Conservation (phyloP, 2,329 filamentous ascomycete genomes). For the Talaromyces amestolkiae region DNA sequence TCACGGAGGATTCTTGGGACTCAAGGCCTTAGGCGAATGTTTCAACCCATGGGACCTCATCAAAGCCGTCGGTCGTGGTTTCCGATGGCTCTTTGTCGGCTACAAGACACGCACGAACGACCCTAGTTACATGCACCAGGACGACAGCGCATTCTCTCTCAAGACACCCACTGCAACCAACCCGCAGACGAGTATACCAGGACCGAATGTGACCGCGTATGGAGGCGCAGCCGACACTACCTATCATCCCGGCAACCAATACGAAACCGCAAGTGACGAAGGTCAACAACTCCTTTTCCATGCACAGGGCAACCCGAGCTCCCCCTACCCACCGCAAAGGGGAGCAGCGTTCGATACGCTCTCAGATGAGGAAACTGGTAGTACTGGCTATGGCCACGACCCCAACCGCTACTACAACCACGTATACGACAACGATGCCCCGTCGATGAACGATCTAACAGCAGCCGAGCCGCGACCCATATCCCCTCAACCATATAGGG, state of each 20-base stretch:
- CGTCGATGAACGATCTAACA: not conserved
- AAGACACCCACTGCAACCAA: slow-evolving; percentile 22
- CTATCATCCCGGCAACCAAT: slow-evolving; percentile 26
- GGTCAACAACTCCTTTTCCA: slow-evolving; percentile 39
- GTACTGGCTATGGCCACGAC: slow-evolving; percentile 7
- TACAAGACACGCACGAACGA: slow-evolving; percentile 51
- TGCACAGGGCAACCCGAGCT: slow-evolving; percentile 37
- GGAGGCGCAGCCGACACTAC: slow-evolving; percentile 28
- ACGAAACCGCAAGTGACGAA: slow-evolving; percentile 34
- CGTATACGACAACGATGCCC: slow-evolving; percentile 5
- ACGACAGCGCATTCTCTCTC: slow-evolving; percentile 30
- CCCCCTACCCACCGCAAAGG: slow-evolving; percentile 21
- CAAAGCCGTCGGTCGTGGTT: slow-evolving; percentile 73
- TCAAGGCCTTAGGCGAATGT: slow-evolving; percentile 66
- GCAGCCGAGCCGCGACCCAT: slow-evolving; percentile 16
- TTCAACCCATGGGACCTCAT: slow-evolving; percentile 80
- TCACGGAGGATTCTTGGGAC: slow-evolving; percentile 62
- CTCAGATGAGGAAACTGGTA: slow-evolving; percentile 5
- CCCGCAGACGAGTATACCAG: slow-evolving; percentile 19
- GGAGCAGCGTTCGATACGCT: not conserved
- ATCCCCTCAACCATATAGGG: slow-evolving; percentile 19
- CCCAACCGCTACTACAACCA: slow-evolving; percentile 18
- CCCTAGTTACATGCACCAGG: slow-evolving; percentile 37
- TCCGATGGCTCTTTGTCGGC: slow-evolving; percentile 78
- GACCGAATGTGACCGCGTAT: slow-evolving; percentile 23